phyloP scores from a whole-genome alignment of 805 yeast species.

The Candida vaughaniae region DNA sequence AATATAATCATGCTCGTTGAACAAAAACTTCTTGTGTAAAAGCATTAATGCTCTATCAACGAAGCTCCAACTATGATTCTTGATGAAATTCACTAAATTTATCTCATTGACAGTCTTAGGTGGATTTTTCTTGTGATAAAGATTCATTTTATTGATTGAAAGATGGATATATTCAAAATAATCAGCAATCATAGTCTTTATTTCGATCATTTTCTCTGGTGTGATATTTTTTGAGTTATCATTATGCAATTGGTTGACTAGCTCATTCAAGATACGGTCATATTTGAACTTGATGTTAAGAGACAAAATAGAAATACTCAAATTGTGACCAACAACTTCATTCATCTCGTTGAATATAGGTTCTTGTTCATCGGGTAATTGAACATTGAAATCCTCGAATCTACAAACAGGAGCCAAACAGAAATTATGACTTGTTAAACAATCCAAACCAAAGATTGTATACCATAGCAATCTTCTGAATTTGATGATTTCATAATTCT shows the following conservation, averaged over 20 bases:
- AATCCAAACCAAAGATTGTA: conserved; percentile 62
- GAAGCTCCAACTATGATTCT: conserved; percentile 49
- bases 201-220: conserved; percentile 39
- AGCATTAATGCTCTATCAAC: conserved; percentile 54
- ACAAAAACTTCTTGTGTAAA: conserved; percentile 40
- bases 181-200: conserved; percentile 49
- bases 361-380: conserved; percentile 51
- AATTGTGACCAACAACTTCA: conserved; percentile 29
- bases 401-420: conserved; percentile 54
- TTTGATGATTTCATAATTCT: conserved; percentile 49
- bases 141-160: conserved; percentile 41
- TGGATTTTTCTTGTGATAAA: conserved; percentile 32
- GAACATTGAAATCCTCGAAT: conserved; percentile 54
- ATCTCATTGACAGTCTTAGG: conserved; percentile 39
- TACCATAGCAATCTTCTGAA: conserved; percentile 63
- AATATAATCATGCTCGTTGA: conserved; percentile 12
- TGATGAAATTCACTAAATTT: conserved; percentile 48
- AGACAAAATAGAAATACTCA: conserved; percentile 48
- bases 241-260: conserved; percentile 52
- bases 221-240: conserved; percentile 44
- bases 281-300: conserved; percentile 55
- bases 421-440: conserved; percentile 54
- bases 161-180: conserved; percentile 50
- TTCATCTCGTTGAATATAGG: conserved; percentile 28
- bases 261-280: conserved; percentile 51